phyloP scores from a whole-genome alignment of 495 filamentous ascomycete genomes.

The Penicillium alfredii region DNA sequence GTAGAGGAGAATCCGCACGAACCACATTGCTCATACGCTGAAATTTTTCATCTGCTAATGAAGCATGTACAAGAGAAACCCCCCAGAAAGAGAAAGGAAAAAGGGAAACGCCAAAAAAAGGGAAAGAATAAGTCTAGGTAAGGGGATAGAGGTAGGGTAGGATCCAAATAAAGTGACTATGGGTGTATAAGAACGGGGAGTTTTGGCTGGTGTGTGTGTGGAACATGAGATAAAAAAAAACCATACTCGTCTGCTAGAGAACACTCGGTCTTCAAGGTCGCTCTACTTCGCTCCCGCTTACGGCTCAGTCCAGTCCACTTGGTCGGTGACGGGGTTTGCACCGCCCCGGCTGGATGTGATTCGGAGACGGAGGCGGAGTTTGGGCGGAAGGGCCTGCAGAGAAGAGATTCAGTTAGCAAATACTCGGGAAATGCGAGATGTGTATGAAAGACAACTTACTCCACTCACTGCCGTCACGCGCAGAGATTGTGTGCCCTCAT shows the following conservation, averaged over 20 bases:
- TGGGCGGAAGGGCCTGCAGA: constrained; percentile 54
- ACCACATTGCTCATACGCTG: constrained; percentile 10
- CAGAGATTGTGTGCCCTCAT: constrained; percentile 85
- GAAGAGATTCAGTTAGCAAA: constrained; percentile 5
- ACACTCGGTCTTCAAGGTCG: not conserved
- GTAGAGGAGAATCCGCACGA: not conserved
- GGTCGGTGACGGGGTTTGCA: constrained; percentile 69
- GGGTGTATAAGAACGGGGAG: constrained; percentile 14
- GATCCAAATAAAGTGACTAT: no score
- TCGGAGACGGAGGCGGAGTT: constrained; percentile 77
- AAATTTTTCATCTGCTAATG: constrained; percentile 15
- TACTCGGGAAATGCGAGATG: no score
- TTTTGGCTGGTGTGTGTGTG: no score
- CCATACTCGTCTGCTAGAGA: no score
- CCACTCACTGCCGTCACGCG: constrained; percentile 75
- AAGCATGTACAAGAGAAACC: constrained; percentile 24
- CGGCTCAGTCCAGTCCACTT: constrained; percentile 94
- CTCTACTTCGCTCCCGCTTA: constrained; percentile 9
- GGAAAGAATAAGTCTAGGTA: constrained; percentile 14
- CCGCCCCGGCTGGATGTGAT: constrained; percentile 70
- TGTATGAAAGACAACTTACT: constrained; percentile 51
- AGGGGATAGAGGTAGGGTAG: no score
- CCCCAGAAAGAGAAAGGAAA: constrained; percentile 3
- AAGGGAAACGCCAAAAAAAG: not conserved
- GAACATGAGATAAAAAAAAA: no score